These are phyloP conservation scores for Ascochyta lentis DNA, from an alignment of 2,329 filamentous ascomycete species.

Conservation along the genomic window DNA sequence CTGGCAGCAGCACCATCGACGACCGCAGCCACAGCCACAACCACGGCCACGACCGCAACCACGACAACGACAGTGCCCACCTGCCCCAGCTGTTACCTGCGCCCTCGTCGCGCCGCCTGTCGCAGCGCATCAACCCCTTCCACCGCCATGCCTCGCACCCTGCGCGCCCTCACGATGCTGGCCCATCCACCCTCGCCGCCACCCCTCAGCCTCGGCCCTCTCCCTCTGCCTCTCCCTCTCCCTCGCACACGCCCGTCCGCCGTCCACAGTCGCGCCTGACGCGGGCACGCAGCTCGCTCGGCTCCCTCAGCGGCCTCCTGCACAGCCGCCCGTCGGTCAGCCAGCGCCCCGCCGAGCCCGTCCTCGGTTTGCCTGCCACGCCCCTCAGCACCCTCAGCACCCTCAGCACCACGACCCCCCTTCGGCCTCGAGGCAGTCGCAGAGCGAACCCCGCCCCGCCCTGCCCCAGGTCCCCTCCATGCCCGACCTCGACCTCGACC, in stretches of 20 bases:
- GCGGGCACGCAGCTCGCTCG: constrained; percentile 47
- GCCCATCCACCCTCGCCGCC: constrained; percentile 20
- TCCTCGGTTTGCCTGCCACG: constrained; percentile 20
- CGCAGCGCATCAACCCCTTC: constrained; percentile 40
- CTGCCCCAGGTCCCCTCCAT: constrained; percentile 40
- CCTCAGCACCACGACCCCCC: constrained; percentile 15
- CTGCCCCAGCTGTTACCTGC: too few species aligned
- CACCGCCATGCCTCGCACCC: constrained; percentile 38
- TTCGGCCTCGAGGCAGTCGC: constrained; percentile 29
- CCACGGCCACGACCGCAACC: constrained; percentile 4
- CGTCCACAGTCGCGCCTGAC: constrained; percentile 43
- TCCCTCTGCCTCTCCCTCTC: not conserved
- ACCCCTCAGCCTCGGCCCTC: not conserved
- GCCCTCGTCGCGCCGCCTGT: constrained; percentile 21
- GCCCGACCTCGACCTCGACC: constrained; percentile 48
- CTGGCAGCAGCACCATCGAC: constrained; percentile 5
- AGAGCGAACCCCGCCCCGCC: constrained; percentile 41
- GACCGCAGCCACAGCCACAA: not conserved
- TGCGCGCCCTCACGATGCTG: constrained; percentile 39
- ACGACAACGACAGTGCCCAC: constrained; percentile 2
- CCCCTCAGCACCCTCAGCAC: constrained; percentile 14
- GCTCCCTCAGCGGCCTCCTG: constrained; percentile 42
- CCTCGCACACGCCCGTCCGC: constrained; percentile 16
- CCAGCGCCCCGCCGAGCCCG: constrained; percentile 25
- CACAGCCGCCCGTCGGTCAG: constrained; percentile 35